Percentiles rank a stretch among this genome's conserved stretches.
These are phyloP conservation scores for Saururus chinensis DNA, from an alignment of 164 flowering plant species.

Conservation along the genomic window DNA sequence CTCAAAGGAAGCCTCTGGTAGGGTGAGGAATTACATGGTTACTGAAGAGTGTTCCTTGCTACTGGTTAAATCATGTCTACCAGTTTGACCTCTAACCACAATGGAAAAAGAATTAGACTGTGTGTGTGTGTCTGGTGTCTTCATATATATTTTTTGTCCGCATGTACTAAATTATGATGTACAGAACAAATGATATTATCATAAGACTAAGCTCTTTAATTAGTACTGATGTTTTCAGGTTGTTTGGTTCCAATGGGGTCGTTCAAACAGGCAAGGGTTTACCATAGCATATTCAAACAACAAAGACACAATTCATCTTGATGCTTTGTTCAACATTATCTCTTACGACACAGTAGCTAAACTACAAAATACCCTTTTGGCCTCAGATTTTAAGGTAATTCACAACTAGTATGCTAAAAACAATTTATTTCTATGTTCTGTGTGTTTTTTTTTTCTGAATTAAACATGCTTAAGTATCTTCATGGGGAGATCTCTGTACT, in stretches of 20 bases:
- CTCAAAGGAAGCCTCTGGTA: no score
- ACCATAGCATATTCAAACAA: conserved; percentile 51
- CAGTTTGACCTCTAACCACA: no score
- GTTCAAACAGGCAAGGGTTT: conserved; percentile 80
- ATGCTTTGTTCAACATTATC: conserved; percentile 83
- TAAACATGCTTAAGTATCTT: no score
- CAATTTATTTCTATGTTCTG: not conserved
- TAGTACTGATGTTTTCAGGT: conserved; percentile 36
- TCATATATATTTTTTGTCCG: no score
- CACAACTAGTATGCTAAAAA: no score
- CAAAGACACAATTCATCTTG: conserved; percentile 52
- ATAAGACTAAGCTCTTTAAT: not conserved
- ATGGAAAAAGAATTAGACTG: no score
- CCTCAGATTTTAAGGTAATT: conserved; percentile 66
- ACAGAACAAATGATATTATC: not conserved
- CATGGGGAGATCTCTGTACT: not conserved
- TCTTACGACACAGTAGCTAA: conserved; percentile 84
- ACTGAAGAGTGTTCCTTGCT: no score
- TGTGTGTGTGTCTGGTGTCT: no score
- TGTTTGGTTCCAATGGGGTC: conserved; percentile 66
- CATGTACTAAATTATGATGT: not conserved
- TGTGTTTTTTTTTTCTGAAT: not conserved
- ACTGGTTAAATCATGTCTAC: no score
- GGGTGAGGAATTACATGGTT: no score
- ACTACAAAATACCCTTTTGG: conserved; percentile 44